Evolutionary conservation across 1,284 basidiomycete genomes (phyloP), one percentile per base, ranked within the genome.

Genomic region (Cryptococcus sp.): DNA sequence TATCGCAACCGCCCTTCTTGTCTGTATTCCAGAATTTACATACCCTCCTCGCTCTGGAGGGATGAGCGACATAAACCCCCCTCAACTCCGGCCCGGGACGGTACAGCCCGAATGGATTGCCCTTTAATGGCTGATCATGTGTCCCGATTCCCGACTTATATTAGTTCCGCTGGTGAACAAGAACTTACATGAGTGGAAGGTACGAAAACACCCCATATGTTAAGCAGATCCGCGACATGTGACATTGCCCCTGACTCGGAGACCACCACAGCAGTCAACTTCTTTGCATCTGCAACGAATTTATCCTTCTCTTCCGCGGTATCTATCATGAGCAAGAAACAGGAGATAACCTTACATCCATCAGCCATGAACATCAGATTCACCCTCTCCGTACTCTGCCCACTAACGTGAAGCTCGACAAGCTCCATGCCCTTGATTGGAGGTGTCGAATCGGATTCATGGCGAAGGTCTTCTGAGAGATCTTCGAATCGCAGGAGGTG

Each of bases 341-440:
- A 40, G n/a, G 23, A 16, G 24, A 45, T n/a, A 2, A 4, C 79
- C 86, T 64, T 68, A 90, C 88, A 90, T 25, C 88, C 88, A 61
- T 91, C 88, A 0, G 83, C 79, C 69, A 91, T 89, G 76, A 90
- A 89, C 9, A 86, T 83, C 9, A 90, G 74, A 69, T 89, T 83
- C 13, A 89, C 81, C 13, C 86, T 79, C 60, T 89, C 87, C 34
- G 66, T 65, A 14, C 80, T 78, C 2, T 79, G 72, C 0, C 87
- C 87, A 25, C 85, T 85, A 4, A 81, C 73, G 21, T 83, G 76
- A 13, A 91, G 76, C 19, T 41, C 18, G 32, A 34, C 32, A 9
- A 34, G 16, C 16, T 34, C 32, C 32, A 34, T 34, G 32, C 32
- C 32, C 9, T 34, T 9, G 10, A 34, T 16, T 34, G 32, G 32